phyloP scores from a whole-genome alignment of 1,284 basidiomycete genomes.

The Apiotrichum sp. region DNA sequence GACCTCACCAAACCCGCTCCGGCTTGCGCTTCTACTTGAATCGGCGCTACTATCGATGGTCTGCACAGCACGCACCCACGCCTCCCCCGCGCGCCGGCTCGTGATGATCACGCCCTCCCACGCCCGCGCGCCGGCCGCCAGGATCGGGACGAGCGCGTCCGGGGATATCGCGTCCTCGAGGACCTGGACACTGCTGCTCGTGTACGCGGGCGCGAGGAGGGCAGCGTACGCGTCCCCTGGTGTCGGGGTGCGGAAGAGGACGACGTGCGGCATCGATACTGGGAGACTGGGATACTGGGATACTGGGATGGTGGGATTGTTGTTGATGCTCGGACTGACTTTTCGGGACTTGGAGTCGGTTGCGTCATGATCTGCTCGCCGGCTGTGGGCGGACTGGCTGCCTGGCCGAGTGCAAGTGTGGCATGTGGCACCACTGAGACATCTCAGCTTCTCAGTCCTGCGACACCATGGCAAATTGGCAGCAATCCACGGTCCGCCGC shows the following conservation, averaged over 20 bases:
- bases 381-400: too few species aligned
- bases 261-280: conserved; percentile 1
- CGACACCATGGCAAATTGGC: too few species aligned
- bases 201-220: conserved; percentile 7
- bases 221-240: conserved; percentile 20
- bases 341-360: too few species aligned
- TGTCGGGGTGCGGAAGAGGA: conserved; percentile 28
- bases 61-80: conserved; percentile 23
- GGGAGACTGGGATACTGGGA: too few species aligned
- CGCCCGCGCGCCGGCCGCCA: conserved; percentile 7
- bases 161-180: conserved; percentile 19
- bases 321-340: too few species aligned
- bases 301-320: too few species aligned
- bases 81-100: conserved; percentile 30
- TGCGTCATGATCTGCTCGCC: too few species aligned
- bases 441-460: too few species aligned
- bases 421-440: too few species aligned
- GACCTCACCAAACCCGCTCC: background rate
- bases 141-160: conserved; percentile 11
- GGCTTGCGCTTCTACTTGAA: background rate
- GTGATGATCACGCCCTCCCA: conserved; percentile 35
- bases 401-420: too few species aligned
- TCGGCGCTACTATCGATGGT: too few species aligned
- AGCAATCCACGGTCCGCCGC: too few species aligned
- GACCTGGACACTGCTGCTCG: conserved; percentile 16